Evolutionary conservation across 2,329 filamentous ascomycete genomes (phyloP), one percentile per base, ranked within the genome.

Genomic region (Lachnellula occidentalis): DNA sequence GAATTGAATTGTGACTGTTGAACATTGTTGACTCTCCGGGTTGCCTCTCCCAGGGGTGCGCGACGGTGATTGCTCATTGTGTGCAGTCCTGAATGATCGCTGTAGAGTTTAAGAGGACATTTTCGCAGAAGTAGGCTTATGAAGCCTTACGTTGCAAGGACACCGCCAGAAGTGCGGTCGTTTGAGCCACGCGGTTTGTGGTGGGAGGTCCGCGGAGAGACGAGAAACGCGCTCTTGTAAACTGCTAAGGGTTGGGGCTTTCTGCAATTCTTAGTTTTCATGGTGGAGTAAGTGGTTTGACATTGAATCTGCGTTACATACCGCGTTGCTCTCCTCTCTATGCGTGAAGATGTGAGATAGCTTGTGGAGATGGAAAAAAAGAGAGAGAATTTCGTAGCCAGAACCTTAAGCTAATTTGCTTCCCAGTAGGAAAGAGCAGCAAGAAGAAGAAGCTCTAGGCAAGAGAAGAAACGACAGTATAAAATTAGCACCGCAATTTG

Each of bases 1-100:
- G 51, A 24, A 21, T 11, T 24, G 6, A 19, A 37, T 11, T 54
- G 52, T 8, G 45, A 37, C 4, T 51, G 47, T 37, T 65, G 66
- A n/a, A 53, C 42, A 50, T 68, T 69, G 47, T 69, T 69, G 50
- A 69, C 58, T 48, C 67, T 61, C 36, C 56, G 54, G 21, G 66
- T 68, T 47, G 67, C 64, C 54, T 70, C 68, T 45, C 64, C 67
- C 11, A 70, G 60, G 46, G 68, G 63, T 43, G 61, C 48, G 37
- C 67, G 66, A 53, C 66, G 64, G 52, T 61, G 53, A 45, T 39
- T 55, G 56, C 56, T 61, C 62, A 65, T 66, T 45, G 42, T 57
- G 46, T 47, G 34, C 11, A 50, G 34, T 34, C 15, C n/a, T 27
- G 22, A 27, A 48, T 39, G 43, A 31, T 27, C 12, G 7, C 6